phyloP scores from a whole-genome alignment of 2,329 filamentous ascomycete genomes.

The Aspergillus bombycis region DNA sequence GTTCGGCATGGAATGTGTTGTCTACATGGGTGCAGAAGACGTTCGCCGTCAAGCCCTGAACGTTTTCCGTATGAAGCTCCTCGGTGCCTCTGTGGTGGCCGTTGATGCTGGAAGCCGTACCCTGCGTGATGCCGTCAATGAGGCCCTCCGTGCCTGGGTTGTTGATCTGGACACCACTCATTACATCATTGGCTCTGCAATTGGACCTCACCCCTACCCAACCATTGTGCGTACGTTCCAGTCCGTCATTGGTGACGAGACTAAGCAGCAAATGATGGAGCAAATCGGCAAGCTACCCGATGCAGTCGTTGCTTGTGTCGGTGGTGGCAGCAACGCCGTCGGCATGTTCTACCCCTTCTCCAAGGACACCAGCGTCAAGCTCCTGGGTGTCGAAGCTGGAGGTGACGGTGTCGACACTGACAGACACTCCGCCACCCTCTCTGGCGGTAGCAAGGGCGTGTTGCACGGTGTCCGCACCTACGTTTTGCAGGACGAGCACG shows the following conservation, averaged over 20 bases:
- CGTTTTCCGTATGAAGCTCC: constrained; percentile 96
- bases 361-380: constrained; percentile 79
- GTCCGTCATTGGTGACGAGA: constrained; percentile 93
- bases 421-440: constrained; percentile 85
- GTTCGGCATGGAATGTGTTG: constrained; percentile 96
- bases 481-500: constrained; percentile 87
- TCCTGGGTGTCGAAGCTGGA: constrained; percentile 92
- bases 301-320: constrained; percentile 94
- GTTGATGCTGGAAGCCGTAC: constrained; percentile 89
- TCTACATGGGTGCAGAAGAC: constrained; percentile 98
- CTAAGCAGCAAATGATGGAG: constrained; percentile 85
- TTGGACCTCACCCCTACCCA: constrained; percentile 96
- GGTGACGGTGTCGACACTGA: constrained; percentile 87
- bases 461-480: constrained; percentile 96
- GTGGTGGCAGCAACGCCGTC: constrained; percentile 89
- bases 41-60: constrained; percentile 95
- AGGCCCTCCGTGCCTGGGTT: constrained; percentile 93
- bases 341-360: constrained; percentile 99
- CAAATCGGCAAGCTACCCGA: constrained; percentile 88
- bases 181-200: constrained; percentile 97
- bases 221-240: constrained; percentile 98
- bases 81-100: constrained; percentile 88
- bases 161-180: constrained; percentile 90
- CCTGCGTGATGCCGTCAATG: constrained; percentile 87
- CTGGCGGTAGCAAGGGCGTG: constrained; percentile 85